Evolutionary conservation across 768 basidiomycete species (phyloP), one percentile per base, ranked within the genome.

Genomic region (Cystobasidium onofrii): DNA sequence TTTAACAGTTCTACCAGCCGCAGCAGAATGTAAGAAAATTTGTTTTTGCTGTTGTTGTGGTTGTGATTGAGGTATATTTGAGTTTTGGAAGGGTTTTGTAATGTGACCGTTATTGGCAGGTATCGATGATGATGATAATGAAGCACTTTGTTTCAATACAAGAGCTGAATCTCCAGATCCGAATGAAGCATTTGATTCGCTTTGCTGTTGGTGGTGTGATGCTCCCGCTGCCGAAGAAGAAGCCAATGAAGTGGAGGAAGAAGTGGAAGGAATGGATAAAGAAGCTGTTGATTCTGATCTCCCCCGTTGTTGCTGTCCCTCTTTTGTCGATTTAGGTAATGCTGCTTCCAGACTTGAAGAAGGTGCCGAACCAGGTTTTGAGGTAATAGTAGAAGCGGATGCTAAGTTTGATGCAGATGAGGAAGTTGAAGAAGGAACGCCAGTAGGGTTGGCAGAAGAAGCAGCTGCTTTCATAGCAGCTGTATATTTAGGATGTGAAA

Each of bases 151-250:
- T 39, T 27, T 12, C 36, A 64, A 20, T 4, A 27, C 63, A 46
- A 64, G 63, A 31, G 13, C 63, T 64, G 63, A 39, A 64, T 64
- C 63, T 36, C 36, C 63, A 7, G 63, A 41, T 64, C 36, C 63
- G 20, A 12, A 60, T 17, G 23, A 12, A 60, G 4, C 10, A 60
- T 2, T 15, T 4, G 12, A 17, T 12, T 50, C 46, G 20, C 46
- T 50, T 20, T 50, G 46, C 46, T 50, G 46, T 50, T 50, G 46
- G 12, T 50, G 46, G 9, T 7, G 18, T 4, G 12, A 50, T 12
- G 46, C 12, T 50, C 46, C 46, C 20, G 46, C 46, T 15, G 9
- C 18, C 41, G 46, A 50, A 3, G 20, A 9, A 50, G 46, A n/a
- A 9, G 46, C 46, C 6, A 39, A 15, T 39, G 39, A 39, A 39